A percentile compares a stretch with the other conserved stretches of the same genome.
phyloP scores from a whole-genome alignment of 345 rosid genomes.

The Clausena lansium region DNA sequence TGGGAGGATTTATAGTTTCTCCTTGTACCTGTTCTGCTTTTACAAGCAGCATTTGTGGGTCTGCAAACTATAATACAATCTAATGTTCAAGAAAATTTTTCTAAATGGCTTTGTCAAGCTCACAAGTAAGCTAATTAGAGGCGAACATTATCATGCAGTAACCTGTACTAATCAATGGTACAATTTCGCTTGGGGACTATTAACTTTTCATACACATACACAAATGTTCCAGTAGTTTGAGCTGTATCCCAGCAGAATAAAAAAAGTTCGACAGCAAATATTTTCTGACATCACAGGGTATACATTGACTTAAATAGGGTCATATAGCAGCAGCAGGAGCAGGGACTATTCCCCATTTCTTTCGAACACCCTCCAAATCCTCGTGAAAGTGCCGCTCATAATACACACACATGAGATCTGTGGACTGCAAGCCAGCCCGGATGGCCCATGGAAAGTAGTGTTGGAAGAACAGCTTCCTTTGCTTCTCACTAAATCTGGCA shows the following conservation, averaged over 20 bases:
- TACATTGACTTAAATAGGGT: not conserved
- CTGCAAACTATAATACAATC: no score
- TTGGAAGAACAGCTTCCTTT: slow-evolving; percentile 53
- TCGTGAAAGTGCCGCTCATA: slow-evolving; percentile 65
- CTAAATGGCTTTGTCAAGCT: not conserved
- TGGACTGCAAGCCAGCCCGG: slow-evolving; percentile 50
- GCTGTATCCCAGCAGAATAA: not conserved
- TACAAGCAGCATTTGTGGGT: no score
- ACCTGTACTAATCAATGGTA: not conserved
- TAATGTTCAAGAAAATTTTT: no score
- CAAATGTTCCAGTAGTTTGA: not conserved
- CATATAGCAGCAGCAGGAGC: slow-evolving; percentile 42
- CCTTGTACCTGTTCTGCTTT: no score
- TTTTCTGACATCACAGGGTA: not conserved
- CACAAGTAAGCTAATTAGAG: not conserved
- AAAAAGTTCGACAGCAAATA: not conserved
- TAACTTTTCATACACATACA: not conserved
- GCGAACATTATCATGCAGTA: not conserved
- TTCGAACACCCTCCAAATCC: slow-evolving; percentile 66
- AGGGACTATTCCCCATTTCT: slow-evolving; percentile 57
- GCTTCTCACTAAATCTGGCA: slow-evolving; percentile 59
- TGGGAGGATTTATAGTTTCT: no score
- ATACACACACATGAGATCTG: slow-evolving; percentile 67
- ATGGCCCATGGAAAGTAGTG: slow-evolving; percentile 76
- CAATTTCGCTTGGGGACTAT: not conserved